phyloP scores from a whole-genome alignment of 2,329 filamentous ascomycete genomes.

The Hymenoscyphus salicellus region DNA sequence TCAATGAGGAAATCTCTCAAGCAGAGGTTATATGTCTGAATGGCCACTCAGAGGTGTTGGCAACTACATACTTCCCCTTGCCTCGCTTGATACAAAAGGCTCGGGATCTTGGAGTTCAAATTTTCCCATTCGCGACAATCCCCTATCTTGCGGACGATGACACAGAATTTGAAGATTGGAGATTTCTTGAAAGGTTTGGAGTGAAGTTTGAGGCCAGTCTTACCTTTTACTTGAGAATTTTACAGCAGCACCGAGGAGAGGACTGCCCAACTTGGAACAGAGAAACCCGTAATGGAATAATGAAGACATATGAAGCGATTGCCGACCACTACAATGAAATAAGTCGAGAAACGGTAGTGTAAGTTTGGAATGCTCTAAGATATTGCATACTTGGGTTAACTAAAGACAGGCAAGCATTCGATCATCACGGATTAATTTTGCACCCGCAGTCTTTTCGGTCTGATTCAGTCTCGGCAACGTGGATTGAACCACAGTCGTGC shows the following conservation, averaged over 20 bases:
- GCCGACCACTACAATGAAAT: constrained; percentile 17
- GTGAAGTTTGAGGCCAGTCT: constrained; percentile 18
- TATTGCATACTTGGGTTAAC: neutral
- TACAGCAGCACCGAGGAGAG: constrained; percentile 14
- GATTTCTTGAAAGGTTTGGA: constrained; percentile 20
- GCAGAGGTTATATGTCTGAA: constrained; percentile 13
- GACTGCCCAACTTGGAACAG: constrained; percentile 9
- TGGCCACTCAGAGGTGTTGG: neutral
- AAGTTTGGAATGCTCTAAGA: constrained; percentile 2
- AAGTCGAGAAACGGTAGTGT: constrained; percentile 9
- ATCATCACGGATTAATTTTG: constrained; percentile 14
- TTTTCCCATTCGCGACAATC: constrained; percentile 19
- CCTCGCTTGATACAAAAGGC: constrained; percentile 8
- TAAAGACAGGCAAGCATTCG: constrained; percentile 8
- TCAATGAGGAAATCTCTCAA: constrained; percentile 11
- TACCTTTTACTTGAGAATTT: constrained; percentile 17
- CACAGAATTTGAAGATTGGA: constrained; percentile 16
- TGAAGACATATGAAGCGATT: constrained; percentile 22
- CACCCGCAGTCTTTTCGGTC: constrained; percentile 14
- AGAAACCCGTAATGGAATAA: constrained; percentile 10
- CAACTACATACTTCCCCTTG: constrained; percentile 13
- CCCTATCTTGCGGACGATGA: constrained; percentile 8
- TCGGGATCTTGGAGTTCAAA: constrained; percentile 15
- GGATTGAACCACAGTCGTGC: constrained; percentile 18
- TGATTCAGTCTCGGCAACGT: constrained; percentile 11